A percentile compares a stretch with the other conserved stretches of the same genome.
phyloP scores from a whole-genome alignment of 257 asterid genomes.

The Echium plantagineum region DNA sequence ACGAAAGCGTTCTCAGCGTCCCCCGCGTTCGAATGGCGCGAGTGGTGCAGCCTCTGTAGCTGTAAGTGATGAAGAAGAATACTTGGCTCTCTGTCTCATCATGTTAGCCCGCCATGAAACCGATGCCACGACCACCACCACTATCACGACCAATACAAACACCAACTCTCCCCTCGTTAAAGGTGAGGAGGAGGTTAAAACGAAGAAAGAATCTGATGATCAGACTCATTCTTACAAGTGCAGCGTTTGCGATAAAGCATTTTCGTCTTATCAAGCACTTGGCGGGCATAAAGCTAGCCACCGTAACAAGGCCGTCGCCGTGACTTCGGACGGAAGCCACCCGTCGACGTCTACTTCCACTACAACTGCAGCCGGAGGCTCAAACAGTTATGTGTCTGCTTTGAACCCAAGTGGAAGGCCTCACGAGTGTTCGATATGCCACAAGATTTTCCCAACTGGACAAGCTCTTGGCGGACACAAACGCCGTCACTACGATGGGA shows the following conservation, averaged over 20 bases:
- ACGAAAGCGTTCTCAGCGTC: no score
- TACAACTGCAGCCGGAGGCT: no score
- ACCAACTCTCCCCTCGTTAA: no score
- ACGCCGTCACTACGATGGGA: constrained; percentile 88
- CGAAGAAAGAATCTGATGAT: no score
- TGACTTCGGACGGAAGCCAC: constrained; percentile 28
- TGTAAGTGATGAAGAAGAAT: no score
- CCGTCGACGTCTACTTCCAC: constrained; percentile 13
- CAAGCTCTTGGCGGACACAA: constrained; percentile 97
- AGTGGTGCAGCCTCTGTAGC: no score
- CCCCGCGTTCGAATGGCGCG: no score
- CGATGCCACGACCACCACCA: no score
- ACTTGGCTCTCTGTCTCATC: constrained; percentile 58
- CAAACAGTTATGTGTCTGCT: constrained; percentile 17
- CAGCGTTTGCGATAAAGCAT: constrained; percentile 46
- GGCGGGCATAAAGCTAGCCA: constrained; percentile 99
- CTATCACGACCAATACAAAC: no score
- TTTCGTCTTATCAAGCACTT: constrained; percentile 66
- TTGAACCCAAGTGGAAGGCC: constrained; percentile 49
- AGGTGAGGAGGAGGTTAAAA: no score
- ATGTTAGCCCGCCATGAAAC: constrained; percentile 36
- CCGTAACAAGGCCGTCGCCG: constrained; percentile 39
- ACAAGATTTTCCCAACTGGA: constrained; percentile 57
- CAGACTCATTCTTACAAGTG: constrained; percentile 53
- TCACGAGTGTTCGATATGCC: constrained; percentile 65